Percentiles rank a stretch among this genome's conserved stretches.
Evolutionary conservation across 352 stramenopile genomes (phyloP).

Genomic region (Globisporangium viniferum): DNA sequence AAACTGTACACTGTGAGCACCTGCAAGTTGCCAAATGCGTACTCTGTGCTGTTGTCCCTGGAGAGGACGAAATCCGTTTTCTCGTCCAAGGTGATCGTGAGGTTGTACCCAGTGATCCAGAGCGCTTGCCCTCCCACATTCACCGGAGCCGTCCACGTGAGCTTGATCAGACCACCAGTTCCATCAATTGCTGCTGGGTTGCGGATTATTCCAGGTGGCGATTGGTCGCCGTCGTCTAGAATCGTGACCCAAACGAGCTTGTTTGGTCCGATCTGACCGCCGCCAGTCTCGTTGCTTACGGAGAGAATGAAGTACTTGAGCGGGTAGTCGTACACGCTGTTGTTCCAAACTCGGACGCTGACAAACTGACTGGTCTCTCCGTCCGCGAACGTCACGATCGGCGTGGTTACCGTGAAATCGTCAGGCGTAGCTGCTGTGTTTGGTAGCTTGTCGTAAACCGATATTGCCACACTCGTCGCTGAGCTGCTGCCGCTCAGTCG

Average conservation of each 20-base stretch:
- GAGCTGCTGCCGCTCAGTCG: conserved; percentile 35
- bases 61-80: conserved; percentile 20
- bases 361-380: conserved; percentile 17
- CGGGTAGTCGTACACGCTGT: conserved; percentile 46
- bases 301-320: conserved; percentile 40
- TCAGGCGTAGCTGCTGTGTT: conserved; percentile 22
- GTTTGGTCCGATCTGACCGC: conserved; percentile 26
- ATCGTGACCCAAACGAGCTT: conserved; percentile 32
- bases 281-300: conserved; percentile 26
- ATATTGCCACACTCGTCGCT: conserved; percentile 24
- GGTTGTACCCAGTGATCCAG: conserved; percentile 41
- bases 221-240: conserved; percentile 48
- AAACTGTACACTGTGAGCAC: conserved; percentile 31
- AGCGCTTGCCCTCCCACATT: conserved; percentile 40
- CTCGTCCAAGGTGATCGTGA: conserved; percentile 16
- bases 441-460: not conserved
- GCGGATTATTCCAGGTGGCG: conserved; percentile 29
- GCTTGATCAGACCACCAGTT: conserved; percentile 45
- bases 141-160: conserved; percentile 37
- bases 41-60: conserved; percentile 31
- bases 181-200: conserved; percentile 16
- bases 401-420: conserved; percentile 30
- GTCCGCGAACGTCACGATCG: conserved; percentile 38
- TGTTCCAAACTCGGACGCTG: conserved; percentile 39
- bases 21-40: conserved; percentile 26